phyloP scores from a whole-genome alignment of 129 eudicot genomes.

The Calendula officinalis region DNA sequence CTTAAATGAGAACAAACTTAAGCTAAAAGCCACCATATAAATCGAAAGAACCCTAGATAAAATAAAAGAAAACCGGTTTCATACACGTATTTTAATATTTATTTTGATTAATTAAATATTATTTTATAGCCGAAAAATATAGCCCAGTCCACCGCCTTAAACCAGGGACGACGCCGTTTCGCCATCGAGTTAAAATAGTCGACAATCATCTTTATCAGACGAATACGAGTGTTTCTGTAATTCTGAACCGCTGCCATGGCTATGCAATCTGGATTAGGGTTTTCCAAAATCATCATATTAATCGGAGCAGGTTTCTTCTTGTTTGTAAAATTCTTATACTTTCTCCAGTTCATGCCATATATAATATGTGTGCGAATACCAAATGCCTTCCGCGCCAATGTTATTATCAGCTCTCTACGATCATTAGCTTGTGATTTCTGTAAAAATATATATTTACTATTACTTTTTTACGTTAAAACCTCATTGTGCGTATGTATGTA shows the following conservation, averaged over 20 bases:
- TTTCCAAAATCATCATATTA: constrained; percentile 66
- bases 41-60: too few relatives aligned
- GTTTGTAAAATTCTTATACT: not conserved
- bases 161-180: too few relatives aligned
- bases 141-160: too few relatives aligned
- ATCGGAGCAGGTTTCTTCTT: constrained; percentile 69
- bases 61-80: too few relatives aligned
- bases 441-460: not conserved
- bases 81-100: too few relatives aligned
- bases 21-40: too few relatives aligned
- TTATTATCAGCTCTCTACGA: not conserved
- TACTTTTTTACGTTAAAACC: too few relatives aligned
- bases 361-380: not conserved
- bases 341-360: constrained; percentile 1
- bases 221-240: constrained; percentile 13
- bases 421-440: not conserved
- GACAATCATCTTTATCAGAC: not conserved
- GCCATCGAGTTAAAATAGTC: too few relatives aligned
- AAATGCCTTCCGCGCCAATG: not conserved
- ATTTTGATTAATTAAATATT: too few relatives aligned
- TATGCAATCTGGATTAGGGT: constrained; percentile 69
- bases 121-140: too few relatives aligned
- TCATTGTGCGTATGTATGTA: too few relatives aligned
- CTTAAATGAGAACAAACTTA: too few relatives aligned
- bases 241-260: constrained; percentile 54